Evolutionary conservation across 805 yeast species (phyloP).

Genomic region (Wickerhamomyces pijperi): DNA sequence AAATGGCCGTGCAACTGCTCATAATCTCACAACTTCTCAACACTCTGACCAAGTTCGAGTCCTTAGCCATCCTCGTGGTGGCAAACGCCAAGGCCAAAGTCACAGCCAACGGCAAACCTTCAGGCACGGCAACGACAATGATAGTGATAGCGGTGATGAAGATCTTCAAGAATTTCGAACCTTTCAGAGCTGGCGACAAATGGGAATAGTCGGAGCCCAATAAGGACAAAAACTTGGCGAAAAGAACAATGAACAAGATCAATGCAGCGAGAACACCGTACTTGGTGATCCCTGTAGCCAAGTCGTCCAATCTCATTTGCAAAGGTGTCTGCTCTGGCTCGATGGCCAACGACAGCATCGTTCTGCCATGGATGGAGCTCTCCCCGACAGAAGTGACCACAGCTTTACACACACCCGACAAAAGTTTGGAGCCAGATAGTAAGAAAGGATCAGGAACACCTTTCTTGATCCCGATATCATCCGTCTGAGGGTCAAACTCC

Average conservation of each 20-base stretch:
- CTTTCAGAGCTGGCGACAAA: conserved; percentile 59
- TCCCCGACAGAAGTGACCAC: conserved; percentile 85
- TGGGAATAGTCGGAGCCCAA: conserved; percentile 40
- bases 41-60: conserved; percentile 91
- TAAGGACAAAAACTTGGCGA: conserved; percentile 60
- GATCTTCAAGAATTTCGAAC: conserved; percentile 72
- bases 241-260: conserved; percentile 67
- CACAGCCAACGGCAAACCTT: conserved; percentile 95
- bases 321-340: conserved; percentile 84
- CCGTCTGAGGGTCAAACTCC: conserved; percentile 13
- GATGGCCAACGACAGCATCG: conserved; percentile 66
- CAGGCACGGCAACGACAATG: conserved; percentile 98
- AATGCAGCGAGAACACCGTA: conserved; percentile 83
- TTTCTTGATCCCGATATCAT: conserved; percentile 26
- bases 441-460: conserved; percentile 65
- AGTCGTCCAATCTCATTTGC: conserved; percentile 65
- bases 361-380: conserved; percentile 84
- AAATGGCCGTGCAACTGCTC: conserved; percentile 97
- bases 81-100: conserved; percentile 96
- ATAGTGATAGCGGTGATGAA: conserved; percentile 86
- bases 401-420: conserved; percentile 80
- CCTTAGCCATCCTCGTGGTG: conserved; percentile 94
- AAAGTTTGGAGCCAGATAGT: conserved; percentile 82
- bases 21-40: conserved; percentile 92
- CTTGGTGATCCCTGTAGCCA: conserved; percentile 93